Evolutionary conservation across 2,329 filamentous ascomycete species (phyloP), one percentile per base, ranked within the genome.

Genomic region (Aspergillus sp.): DNA sequence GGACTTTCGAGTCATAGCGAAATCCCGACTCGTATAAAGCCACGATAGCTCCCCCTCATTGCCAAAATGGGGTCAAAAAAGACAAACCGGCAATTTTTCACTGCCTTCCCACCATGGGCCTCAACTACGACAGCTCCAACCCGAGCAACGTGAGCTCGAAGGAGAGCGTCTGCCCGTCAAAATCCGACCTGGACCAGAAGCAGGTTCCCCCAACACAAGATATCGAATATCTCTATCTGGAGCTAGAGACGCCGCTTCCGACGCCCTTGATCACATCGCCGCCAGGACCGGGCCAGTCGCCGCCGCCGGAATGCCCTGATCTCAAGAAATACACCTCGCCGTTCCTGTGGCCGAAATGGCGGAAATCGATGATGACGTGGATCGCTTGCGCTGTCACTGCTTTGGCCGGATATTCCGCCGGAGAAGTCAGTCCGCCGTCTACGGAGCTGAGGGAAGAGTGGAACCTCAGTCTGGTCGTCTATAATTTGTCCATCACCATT

Each of bases 381-480:
- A 78, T 96, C 11, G 89, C 88, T 8, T 95, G 88, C 66, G 70
- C 84, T 6, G 89, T 89, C 1, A 95, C 90, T 0, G 80, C 84
- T 17, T 73, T 92, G 47, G 89, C 90, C 0, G 90, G 90, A 6
- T 95, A 92, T 68, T 82, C 87, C 0, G 88, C 91, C 0, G 91
- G 91, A 3, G 82, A 89, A 2, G 94, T 94, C 69, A 87, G 86
- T 6, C 86, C 90, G 0, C 83, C 88, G 0, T 75, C 85, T 0
- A 69, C 70, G 4, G 80, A 88, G 49, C 85, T 96, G 77, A 80
- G 79, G 1, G 68, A 74, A 1, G 82, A 88, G 63, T 89, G 89
- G 73, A 69, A 80, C 3, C 77, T 89, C 0, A 86, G 84, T 36
- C 74, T 77, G 9, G 78, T 87, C n/a, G 85, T 84, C 1, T 81